Conservation (phyloP, 345 rosid genomes). For the Gossypium thurberi region DNA sequence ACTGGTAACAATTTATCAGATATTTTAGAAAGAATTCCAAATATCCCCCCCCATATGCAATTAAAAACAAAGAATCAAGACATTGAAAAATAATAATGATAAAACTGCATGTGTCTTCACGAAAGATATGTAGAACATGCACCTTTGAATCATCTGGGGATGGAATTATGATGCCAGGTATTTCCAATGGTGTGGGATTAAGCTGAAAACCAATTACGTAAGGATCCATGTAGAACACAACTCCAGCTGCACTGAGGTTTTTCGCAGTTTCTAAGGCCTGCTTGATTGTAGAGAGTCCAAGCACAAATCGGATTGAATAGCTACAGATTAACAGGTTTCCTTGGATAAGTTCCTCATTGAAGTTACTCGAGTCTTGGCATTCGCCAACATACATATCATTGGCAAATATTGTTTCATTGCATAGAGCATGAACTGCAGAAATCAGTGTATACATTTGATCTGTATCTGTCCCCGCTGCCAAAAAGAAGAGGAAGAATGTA, state of each 20-base stretch:
- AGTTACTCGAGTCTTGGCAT: slow-evolving; percentile 75
- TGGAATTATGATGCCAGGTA: slow-evolving; percentile 84
- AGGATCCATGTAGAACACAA: slow-evolving; percentile 93
- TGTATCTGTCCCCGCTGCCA: slow-evolving; percentile 63
- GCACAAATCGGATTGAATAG: slow-evolving; percentile 91
- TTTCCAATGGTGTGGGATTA: slow-evolving; percentile 76
- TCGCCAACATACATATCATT: slow-evolving; percentile 83
- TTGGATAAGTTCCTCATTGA: slow-evolving; percentile 43
- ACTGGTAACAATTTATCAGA: not conserved
- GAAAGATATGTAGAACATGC: slow-evolving; percentile 9
- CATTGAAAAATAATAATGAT: not conserved
- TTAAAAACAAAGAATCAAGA: not conserved
- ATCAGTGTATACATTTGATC: slow-evolving; percentile 47
- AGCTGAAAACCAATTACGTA: slow-evolving; percentile 86
- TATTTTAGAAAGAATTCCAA: not conserved
- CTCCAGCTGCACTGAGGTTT: slow-evolving; percentile 82
- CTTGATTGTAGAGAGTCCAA: slow-evolving; percentile 85
- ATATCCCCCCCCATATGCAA: not conserved
- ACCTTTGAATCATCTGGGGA: slow-evolving; percentile 91
- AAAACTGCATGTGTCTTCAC: not conserved
- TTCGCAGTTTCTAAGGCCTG: slow-evolving; percentile 68
- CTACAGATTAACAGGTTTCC: slow-evolving; percentile 90
- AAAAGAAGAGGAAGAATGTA: slow-evolving; percentile 4
- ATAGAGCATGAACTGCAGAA: slow-evolving; percentile 72
- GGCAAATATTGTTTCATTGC: slow-evolving; percentile 47